Conservation (phyloP, 75 land plant species). For the Pseudotsuga menziesii region DNA sequence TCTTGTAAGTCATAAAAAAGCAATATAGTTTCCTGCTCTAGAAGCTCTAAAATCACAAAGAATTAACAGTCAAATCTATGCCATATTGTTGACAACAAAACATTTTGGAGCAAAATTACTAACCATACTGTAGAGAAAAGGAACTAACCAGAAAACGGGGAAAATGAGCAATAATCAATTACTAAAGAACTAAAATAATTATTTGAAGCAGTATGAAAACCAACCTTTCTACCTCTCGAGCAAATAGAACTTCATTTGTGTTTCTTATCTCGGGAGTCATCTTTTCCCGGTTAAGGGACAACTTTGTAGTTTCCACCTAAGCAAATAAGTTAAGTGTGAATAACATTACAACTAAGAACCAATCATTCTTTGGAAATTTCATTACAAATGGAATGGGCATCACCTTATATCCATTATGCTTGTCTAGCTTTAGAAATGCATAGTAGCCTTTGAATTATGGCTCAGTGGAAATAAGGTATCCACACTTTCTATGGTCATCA, state of each 20-base stretch:
- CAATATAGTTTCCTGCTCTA: conserved; percentile 77
- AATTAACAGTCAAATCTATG: neutral
- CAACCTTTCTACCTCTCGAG: conserved; percentile 93
- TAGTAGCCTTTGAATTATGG: conserved; percentile 95
- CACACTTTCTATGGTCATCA: conserved; percentile 90
- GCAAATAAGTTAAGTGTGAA: conserved; percentile 15
- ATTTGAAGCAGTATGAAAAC: conserved; percentile 6
- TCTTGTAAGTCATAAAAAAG: conserved; percentile 86
- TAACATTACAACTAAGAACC: conserved; percentile 10
- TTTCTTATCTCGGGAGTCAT: conserved; percentile 87
- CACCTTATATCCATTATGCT: conserved; percentile 95
- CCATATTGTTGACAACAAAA: neutral
- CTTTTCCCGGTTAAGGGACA: conserved; percentile 95
- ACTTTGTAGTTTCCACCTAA: conserved; percentile 96
- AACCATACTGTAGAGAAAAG: neutral
- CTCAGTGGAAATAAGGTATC: conserved; percentile 58
- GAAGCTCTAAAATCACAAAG: conserved; percentile 71
- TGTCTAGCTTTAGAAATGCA: conserved; percentile 93
- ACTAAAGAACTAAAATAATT: neutral
- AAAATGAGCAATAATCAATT: neutral
- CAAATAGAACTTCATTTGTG: conserved; percentile 74
- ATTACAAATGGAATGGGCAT: conserved; percentile 17
- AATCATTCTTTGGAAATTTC: conserved; percentile 5
- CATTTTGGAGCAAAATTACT: neutral
- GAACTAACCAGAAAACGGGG: neutral